Evolutionary conservation across 257 asterid species (phyloP), one percentile per base, ranked within the genome.

Genomic region (Fraxinus excelsior): DNA sequence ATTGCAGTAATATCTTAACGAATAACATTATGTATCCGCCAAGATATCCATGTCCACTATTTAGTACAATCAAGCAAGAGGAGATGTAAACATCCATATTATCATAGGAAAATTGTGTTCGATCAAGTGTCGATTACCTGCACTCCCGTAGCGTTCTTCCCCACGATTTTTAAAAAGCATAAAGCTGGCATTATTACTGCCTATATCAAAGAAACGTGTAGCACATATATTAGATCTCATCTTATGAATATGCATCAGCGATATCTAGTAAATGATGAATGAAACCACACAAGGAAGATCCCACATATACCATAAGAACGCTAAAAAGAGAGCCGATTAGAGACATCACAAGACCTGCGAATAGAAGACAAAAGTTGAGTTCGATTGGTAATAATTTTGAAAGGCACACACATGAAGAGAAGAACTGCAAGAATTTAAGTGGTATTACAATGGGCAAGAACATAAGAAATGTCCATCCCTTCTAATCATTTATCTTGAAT

Each of bases 321-420:
- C 97, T 89, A 72, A 91, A 85, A 75, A 94, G 89, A 13, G 97
- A 94, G 53, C 97, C 98, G 70, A 90, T 85, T 78, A 94, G 79
- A 80, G 98, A 88, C 97, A 92, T 94, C 89, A 92, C 87, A 32
- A 87, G 86, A 82, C 97, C 97, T 94, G 90, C 80, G 82, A 80
- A 70, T 28, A 69, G 71, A 74, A 1, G 26, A 38, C 42, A 53
- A 78, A 49, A 42, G 38, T 62, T 8, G 16, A 62, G 31, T 21
- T 11, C 16, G 3, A 56, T n/a, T 53, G 6, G 64, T 53, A 16
- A 7, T 60, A 25, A 58, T n/a, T 25, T 9, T 9, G 11, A 6
- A 60, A 60, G 31, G 67, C 31, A 2, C 9, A 60, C 23, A 9
- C 16, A 9, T 5, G 23, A 60, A 11, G 67, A 25, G 23, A 60